phyloP scores from a whole-genome alignment of 2,329 filamentous ascomycete genomes.

The Diaporthe caulivora region DNA sequence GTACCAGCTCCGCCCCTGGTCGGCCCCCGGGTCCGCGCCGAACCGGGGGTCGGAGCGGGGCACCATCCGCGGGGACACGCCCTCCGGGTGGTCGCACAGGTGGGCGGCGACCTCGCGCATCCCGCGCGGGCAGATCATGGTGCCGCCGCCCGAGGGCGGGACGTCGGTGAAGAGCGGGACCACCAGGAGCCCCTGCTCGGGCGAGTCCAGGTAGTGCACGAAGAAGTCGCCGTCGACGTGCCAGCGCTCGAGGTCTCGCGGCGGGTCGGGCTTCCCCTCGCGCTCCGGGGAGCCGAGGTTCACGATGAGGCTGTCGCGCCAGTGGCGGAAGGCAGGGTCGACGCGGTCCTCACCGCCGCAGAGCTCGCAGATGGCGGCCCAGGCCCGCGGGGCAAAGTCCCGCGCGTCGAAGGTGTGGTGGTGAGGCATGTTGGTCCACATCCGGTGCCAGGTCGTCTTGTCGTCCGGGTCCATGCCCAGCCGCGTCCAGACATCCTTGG shows the following conservation, averaged over 20 bases:
- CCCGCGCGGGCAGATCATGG: slow-evolving; percentile 71
- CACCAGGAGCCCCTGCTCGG: slow-evolving; percentile 76
- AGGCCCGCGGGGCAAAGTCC: slow-evolving; percentile 73
- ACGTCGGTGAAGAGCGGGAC: slow-evolving; percentile 78
- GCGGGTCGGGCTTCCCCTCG: slow-evolving; percentile 62
- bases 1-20: slow-evolving; percentile 61
- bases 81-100: slow-evolving; percentile 72
- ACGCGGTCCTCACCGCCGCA: slow-evolving; percentile 73
- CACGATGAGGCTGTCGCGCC: slow-evolving; percentile 77
- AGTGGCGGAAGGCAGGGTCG: slow-evolving; percentile 60
- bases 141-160: slow-evolving; percentile 70
- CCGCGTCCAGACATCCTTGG: slow-evolving; percentile 69
- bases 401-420: slow-evolving; percentile 67
- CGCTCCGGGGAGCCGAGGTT: slow-evolving; percentile 72
- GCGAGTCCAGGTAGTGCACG: slow-evolving; percentile 77
- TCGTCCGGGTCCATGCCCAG: slow-evolving; percentile 74
- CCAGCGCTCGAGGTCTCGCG: slow-evolving; percentile 69
- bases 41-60: slow-evolving; percentile 65
- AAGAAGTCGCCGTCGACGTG: slow-evolving; percentile 82
- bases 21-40: slow-evolving; percentile 55
- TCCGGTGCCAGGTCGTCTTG: slow-evolving; percentile 73
- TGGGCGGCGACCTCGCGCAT: slow-evolving; percentile 69
- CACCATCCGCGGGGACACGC: slow-evolving; percentile 75
- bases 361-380: slow-evolving; percentile 75
- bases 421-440: slow-evolving; percentile 73